A percentile compares a stretch with the other conserved stretches of the same genome.
Conservation (phyloP, 345 rosid genomes). For the Gossypium turneri region DNA sequence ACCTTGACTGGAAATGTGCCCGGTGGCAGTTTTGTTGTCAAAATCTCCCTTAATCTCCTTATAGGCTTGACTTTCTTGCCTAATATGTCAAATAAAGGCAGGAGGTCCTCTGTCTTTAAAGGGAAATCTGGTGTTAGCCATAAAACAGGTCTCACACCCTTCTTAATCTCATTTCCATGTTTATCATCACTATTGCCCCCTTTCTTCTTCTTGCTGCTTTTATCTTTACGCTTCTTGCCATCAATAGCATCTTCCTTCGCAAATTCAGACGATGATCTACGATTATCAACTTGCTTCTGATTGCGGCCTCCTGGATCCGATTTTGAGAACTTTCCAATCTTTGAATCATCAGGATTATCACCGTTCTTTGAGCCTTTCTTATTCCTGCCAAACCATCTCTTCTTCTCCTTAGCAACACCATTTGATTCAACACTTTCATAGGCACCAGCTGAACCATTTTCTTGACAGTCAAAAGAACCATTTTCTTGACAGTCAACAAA, state of each 20-base stretch:
- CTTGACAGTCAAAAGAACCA: constrained; percentile 26
- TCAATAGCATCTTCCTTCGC: constrained; percentile 56
- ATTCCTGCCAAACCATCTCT: constrained; percentile 95
- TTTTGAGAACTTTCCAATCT: constrained; percentile 62
- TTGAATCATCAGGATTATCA: constrained; percentile 67
- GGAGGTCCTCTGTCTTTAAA: constrained; percentile 79
- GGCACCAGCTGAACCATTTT: constrained; percentile 56
- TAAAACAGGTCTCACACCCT: constrained; percentile 89
- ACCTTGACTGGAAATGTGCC: constrained; percentile 99
- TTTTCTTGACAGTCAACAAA: constrained; percentile 50
- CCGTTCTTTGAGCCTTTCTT: constrained; percentile 58
- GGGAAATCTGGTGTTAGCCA: constrained; percentile 98
- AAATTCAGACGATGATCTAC: constrained; percentile 53
- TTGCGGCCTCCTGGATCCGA: constrained; percentile 63
- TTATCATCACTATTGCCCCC: constrained; percentile 47
- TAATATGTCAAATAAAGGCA: constrained; percentile 93
- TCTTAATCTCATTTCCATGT: constrained; percentile 85
- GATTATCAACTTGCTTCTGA: constrained; percentile 52
- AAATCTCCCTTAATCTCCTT: constrained; percentile 94
- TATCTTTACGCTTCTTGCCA: constrained; percentile 71
- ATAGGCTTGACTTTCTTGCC: constrained; percentile 97
- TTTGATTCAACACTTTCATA: constrained; percentile 56
- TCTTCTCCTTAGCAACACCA: constrained; percentile 71
- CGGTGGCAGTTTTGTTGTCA: constrained; percentile 84
- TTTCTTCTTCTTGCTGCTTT: constrained; percentile 72